phyloP scores from a whole-genome alignment of 257 asterid genomes.

The Plantago elongata region DNA sequence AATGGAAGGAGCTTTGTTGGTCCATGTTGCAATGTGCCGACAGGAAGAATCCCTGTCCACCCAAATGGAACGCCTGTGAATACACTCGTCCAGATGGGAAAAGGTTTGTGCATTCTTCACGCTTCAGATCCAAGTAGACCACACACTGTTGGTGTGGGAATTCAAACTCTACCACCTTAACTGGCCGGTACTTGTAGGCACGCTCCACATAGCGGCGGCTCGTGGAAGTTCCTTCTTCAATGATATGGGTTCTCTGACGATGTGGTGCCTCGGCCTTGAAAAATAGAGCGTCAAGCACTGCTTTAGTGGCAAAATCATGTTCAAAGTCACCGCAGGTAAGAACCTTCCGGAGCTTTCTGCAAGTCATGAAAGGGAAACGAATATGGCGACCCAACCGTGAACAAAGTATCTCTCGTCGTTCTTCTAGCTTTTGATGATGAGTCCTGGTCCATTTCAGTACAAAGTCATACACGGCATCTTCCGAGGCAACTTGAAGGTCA shows the following conservation, averaged over 20 bases:
- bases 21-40: slow-evolving; percentile 86
- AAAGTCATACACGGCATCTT: slow-evolving; percentile 76
- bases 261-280: slow-evolving; percentile 73
- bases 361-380: slow-evolving; percentile 82
- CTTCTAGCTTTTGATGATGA: slow-evolving; percentile 58
- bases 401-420: slow-evolving; percentile 54
- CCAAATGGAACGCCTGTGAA: slow-evolving; percentile 81
- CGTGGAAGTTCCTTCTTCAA: slow-evolving; percentile 36
- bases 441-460: slow-evolving; percentile 67
- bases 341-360: slow-evolving; percentile 74
- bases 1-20: slow-evolving; percentile 49
- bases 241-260: slow-evolving; percentile 51
- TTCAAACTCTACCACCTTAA: slow-evolving; percentile 69
- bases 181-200: slow-evolving; percentile 73
- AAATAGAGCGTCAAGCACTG: slow-evolving; percentile 72
- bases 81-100: slow-evolving; percentile 60
- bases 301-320: slow-evolving; percentile 51
- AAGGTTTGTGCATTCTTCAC: slow-evolving; percentile 62
- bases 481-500: slow-evolving; percentile 71
- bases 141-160: slow-evolving; percentile 60
- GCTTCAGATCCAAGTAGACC: slow-evolving; percentile 68
- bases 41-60: slow-evolving; percentile 76
- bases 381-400: slow-evolving; percentile 49
- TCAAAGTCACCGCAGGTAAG: slow-evolving; percentile 61
- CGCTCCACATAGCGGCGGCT: slow-evolving; percentile 57